Conservation (phyloP, 352 stramenopile genomes). For the Globisporangium yorkense region DNA sequence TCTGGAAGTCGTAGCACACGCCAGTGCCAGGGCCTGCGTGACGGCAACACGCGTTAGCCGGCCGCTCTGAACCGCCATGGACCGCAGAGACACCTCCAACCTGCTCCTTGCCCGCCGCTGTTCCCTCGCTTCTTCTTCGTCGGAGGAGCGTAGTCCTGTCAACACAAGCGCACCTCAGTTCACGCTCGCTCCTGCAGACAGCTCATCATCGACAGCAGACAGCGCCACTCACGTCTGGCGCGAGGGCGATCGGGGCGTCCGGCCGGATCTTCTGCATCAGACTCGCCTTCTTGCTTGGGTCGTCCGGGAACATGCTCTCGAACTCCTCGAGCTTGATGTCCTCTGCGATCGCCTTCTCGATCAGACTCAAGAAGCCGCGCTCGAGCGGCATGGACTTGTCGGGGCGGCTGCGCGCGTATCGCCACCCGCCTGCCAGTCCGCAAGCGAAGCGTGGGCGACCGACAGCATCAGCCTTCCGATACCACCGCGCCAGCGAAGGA, state of each 20-base stretch:
- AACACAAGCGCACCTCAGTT: not conserved
- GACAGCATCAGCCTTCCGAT: no score
- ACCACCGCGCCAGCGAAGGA: not conserved
- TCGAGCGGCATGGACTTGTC: slow-evolving; percentile 69
- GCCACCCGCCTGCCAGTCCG: slow-evolving; percentile 50
- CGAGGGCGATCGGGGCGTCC: slow-evolving; percentile 15
- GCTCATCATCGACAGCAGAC: not conserved
- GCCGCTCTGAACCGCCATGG: no score
- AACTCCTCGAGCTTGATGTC: slow-evolving; percentile 82
- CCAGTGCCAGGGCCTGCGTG: slow-evolving; percentile 50
- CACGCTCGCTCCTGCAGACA: not conserved
- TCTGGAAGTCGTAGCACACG: slow-evolving; percentile 88
- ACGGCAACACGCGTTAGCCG: no score
- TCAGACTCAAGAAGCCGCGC: slow-evolving; percentile 38
- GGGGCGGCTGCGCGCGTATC: slow-evolving; percentile 57
- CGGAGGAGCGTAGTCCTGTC: slow-evolving; percentile 45
- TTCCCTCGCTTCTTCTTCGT: slow-evolving; percentile 66
- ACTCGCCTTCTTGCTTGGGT: slow-evolving; percentile 47
- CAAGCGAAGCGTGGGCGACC: not conserved
- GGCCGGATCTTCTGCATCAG: slow-evolving; percentile 31
- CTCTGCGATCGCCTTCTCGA: slow-evolving; percentile 71
- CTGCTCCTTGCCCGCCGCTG: slow-evolving; percentile 16
- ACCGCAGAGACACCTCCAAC: slow-evolving; percentile 1
- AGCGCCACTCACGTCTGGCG: not conserved
- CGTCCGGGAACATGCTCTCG: slow-evolving; percentile 67